These are phyloP conservation scores for Sugiyamaella marilandica DNA, from an alignment of 805 yeast species.

Conservation along the genomic window DNA sequence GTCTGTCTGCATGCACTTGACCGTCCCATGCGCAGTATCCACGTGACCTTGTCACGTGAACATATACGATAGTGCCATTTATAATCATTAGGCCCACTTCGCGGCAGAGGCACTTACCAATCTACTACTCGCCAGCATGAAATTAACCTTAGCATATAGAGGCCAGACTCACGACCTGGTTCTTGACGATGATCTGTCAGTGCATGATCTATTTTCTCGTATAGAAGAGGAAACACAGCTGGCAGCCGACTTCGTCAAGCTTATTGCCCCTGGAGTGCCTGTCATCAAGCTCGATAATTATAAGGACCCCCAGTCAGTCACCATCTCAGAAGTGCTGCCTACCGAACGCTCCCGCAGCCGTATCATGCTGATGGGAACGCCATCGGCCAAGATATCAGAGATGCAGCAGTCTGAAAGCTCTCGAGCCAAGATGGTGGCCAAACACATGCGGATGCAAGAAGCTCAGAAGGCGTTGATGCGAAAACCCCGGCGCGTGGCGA, in stretches of 20 bases:
- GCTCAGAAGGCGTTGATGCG: slow-evolving; percentile 10
- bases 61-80: background rate
- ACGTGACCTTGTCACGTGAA: too few relatives aligned
- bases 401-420: slow-evolving; percentile 22
- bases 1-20: too few relatives aligned
- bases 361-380: slow-evolving; percentile 32
- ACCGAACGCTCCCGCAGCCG: slow-evolving; percentile 17
- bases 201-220: slow-evolving; percentile 22
- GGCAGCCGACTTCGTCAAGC: slow-evolving; percentile 29
- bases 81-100: background rate
- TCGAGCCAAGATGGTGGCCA: background rate
- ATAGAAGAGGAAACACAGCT: slow-evolving; percentile 28
- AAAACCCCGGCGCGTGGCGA: slow-evolving; percentile 12
- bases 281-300: slow-evolving; percentile 19
- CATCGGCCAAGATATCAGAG: slow-evolving; percentile 23
- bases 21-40: too few relatives aligned
- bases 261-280: slow-evolving; percentile 29
- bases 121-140: slow-evolving; percentile 11
- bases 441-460: slow-evolving; percentile 4
- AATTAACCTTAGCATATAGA: slow-evolving; percentile 19
- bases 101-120: background rate
- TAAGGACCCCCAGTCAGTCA: slow-evolving; percentile 14
- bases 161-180: slow-evolving; percentile 16
- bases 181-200: slow-evolving; percentile 15
- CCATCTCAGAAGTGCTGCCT: slow-evolving; percentile 13